phyloP scores from a whole-genome alignment of 2,329 filamentous ascomycete genomes.

The Gyromitra esculenta region DNA sequence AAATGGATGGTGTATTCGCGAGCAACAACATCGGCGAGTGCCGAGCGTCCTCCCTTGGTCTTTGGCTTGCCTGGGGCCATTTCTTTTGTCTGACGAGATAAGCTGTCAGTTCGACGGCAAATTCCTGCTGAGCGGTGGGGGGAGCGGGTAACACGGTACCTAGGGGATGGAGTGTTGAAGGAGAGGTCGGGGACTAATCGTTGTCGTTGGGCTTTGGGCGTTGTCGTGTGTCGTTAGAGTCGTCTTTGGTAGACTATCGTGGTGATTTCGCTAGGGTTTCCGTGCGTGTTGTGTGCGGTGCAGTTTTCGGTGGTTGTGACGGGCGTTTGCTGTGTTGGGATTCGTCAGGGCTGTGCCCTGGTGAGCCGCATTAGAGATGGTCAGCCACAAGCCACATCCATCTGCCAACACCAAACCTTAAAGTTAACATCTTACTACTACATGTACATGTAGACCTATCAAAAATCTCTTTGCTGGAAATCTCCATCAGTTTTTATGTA shows the following conservation, averaged over 20 bases:
- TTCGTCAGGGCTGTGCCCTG: slow-evolving; percentile 32
- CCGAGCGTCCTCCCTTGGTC: slow-evolving; percentile 79
- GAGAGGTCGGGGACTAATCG: slow-evolving; percentile 14
- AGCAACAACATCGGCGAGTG: slow-evolving; percentile 98
- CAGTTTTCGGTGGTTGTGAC: slow-evolving; percentile 34
- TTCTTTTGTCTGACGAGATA: slow-evolving; percentile 31
- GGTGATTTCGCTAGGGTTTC: slow-evolving; percentile 42
- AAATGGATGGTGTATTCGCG: slow-evolving; percentile 99
- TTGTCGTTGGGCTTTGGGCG: slow-evolving; percentile 41
- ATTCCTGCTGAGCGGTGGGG: background rate
- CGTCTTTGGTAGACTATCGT: slow-evolving; percentile 15
- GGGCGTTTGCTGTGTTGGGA: slow-evolving; percentile 37
- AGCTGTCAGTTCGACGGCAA: slow-evolving; percentile 20
- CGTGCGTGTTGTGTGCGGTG: slow-evolving; percentile 33
- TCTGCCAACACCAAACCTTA: background rate
- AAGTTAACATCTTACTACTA: background rate
- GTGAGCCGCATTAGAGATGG: slow-evolving; percentile 27
- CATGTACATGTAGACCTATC: background rate
- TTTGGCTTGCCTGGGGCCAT: slow-evolving; percentile 62
- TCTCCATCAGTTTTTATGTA: background rate
- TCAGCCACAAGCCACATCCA: background rate
- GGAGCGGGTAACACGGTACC: slow-evolving; percentile 31
- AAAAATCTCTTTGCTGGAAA: background rate
- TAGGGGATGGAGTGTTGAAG: slow-evolving; percentile 33
- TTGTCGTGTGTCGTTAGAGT: slow-evolving; percentile 47